Conservation (phyloP, 495 filamentous ascomycete genomes). For the Xylaria intraflava region DNA sequence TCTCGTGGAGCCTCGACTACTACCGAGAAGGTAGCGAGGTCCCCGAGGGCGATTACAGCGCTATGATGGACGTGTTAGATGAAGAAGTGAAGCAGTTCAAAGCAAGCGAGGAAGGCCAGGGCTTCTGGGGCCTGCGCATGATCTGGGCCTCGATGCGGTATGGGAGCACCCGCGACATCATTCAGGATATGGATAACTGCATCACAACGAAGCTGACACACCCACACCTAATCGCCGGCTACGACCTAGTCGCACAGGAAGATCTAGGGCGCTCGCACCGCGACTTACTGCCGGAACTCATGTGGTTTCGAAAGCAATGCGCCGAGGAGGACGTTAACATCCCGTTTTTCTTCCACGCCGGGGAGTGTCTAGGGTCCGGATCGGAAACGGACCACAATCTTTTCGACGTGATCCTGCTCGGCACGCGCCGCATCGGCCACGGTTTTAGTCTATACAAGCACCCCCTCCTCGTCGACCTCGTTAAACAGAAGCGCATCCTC, state of each 20-base stretch:
- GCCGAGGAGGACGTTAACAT: conserved; percentile 70
- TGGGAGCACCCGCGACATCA: conserved; percentile 55
- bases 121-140: conserved; percentile 78
- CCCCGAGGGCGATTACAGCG: conserved; percentile 54
- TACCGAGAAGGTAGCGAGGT: conserved; percentile 50
- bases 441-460: conserved; percentile 86
- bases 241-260: conserved; percentile 84
- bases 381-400: conserved; percentile 73
- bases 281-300: conserved; percentile 73
- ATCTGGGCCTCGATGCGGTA: conserved; percentile 77
- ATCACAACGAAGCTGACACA: conserved; percentile 71
- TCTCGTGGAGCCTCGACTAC: conserved; percentile 57
- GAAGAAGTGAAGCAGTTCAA: conserved; percentile 79
- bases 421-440: conserved; percentile 82
- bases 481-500: conserved; percentile 81
- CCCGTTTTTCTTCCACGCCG: conserved; percentile 95
- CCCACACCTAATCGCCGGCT: conserved; percentile 76
- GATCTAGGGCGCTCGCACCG: conserved; percentile 66
- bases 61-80: conserved; percentile 61
- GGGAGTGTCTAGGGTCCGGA: conserved; percentile 75
- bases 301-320: conserved; percentile 89
- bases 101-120: conserved; percentile 56
- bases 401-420: conserved; percentile 83
- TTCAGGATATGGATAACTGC: conserved; percentile 77
- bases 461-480: conserved; percentile 76